Conservation (phyloP, 2,329 filamentous ascomycete genomes). For the Immersiporthe knoxdaviesiana region DNA sequence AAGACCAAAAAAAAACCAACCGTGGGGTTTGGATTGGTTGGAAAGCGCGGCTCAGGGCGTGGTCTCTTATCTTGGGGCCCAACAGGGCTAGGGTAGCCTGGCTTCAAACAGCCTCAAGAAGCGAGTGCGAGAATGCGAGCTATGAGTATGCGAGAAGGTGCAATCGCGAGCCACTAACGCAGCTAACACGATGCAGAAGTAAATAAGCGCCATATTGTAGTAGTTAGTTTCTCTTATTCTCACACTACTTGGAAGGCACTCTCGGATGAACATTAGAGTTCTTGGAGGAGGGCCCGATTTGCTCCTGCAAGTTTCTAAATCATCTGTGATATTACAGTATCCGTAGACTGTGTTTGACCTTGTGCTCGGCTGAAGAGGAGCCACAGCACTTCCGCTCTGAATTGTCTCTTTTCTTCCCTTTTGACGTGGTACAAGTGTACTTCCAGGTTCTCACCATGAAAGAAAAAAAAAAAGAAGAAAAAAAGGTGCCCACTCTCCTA, state of each 20-base stretch:
- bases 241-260: background rate
- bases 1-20: too few relatives aligned
- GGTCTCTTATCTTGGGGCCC: background rate
- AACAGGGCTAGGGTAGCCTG: background rate
- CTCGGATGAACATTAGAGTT: background rate
- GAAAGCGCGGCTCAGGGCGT: too few relatives aligned
- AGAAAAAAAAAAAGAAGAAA: too few relatives aligned
- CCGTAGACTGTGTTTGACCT: slow-evolving; percentile 1
- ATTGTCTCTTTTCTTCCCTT: background rate
- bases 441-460: background rate
- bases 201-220: background rate
- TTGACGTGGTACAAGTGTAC: background rate
- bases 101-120: background rate
- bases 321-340: background rate
- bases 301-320: background rate
- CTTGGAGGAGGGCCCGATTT: background rate
- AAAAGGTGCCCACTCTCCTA: background rate
- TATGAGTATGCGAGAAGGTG: slow-evolving; percentile 13
- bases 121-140: slow-evolving; percentile 17
- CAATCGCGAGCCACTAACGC: background rate
- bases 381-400: too few relatives aligned
- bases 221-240: background rate
- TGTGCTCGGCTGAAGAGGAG: background rate
- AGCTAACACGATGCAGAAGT: too few relatives aligned
- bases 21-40: too few relatives aligned